Evolutionary conservation across 169 alveolate species (phyloP).

Genomic region (Plasmodium gonderi): DNA sequence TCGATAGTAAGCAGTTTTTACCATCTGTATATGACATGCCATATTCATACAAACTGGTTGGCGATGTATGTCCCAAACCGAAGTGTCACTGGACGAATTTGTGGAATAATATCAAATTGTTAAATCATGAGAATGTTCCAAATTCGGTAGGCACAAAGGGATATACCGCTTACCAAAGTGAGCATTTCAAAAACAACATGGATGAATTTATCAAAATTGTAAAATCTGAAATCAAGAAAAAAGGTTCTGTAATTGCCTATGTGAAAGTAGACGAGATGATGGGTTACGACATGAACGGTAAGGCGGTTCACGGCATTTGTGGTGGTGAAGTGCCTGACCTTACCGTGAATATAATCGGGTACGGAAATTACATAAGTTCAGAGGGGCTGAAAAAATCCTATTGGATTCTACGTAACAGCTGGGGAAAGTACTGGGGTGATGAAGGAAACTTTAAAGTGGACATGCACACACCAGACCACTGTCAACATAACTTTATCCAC

Average conservation of each 20-base stretch:
- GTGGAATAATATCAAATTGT: background rate
- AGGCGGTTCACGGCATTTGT: slow-evolving; percentile 22
- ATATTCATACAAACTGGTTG: background rate
- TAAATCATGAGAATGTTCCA: background rate
- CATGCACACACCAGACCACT: slow-evolving; percentile 2
- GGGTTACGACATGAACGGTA: slow-evolving; percentile 49
- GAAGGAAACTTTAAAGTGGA: slow-evolving; percentile 31
- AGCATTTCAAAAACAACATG: background rate
- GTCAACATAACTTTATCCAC: slow-evolving; percentile 12
- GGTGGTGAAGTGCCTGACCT: slow-evolving; percentile 9
- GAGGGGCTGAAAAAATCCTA: background rate
- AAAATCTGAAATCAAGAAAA: slow-evolving; percentile 24
- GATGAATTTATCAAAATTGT: slow-evolving; percentile 27
- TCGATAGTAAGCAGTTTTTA: background rate
- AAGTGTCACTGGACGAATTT: background rate
- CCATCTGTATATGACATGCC: background rate
- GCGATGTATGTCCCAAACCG: background rate
- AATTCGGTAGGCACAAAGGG: background rate
- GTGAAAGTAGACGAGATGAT: slow-evolving; percentile 23
- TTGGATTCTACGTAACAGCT: slow-evolving; percentile 11
- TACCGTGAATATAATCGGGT: slow-evolving; percentile 55
- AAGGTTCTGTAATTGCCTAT: slow-evolving; percentile 60
- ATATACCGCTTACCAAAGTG: background rate
- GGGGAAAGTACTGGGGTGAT: slow-evolving; percentile 48
- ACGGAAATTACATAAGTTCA: slow-evolving; percentile 18